Conservation (phyloP, 176 grass and related monocot genomes). For the Rhynchospora tenuis region DNA sequence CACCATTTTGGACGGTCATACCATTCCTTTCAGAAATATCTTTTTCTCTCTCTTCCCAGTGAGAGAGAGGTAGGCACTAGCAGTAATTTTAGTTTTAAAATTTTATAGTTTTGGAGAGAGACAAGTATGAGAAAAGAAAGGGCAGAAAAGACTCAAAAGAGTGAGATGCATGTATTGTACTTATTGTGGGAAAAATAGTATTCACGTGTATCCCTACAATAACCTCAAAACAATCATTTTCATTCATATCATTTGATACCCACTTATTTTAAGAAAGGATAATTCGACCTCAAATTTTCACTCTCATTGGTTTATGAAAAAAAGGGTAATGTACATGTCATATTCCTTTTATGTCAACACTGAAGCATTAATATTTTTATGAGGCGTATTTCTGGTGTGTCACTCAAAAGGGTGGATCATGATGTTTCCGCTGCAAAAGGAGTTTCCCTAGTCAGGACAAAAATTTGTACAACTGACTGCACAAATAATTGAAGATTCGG, state of each 20-base stretch:
- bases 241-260: neutral
- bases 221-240: neutral
- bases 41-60: neutral
- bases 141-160: neutral
- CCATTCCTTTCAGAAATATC: neutral
- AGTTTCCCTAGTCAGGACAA: too few species aligned
- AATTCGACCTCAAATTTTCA: neutral
- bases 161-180: too few species aligned
- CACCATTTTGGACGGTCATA: constrained; percentile 6
- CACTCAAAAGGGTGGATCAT: neutral
- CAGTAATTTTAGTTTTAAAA: neutral
- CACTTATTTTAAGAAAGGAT: neutral
- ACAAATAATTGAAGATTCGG: too few species aligned
- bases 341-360: neutral
- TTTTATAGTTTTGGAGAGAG: neutral
- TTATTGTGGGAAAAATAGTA: neutral
- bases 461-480: too few species aligned
- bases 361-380: neutral
- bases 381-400: neutral
- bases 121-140: neutral
- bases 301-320: neutral
- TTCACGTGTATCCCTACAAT: neutral
- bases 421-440: too few species aligned
- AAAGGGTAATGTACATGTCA: neutral
- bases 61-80: neutral